Conservation (phyloP, 805 yeast species). For the Lipomyces yamadae region DNA sequence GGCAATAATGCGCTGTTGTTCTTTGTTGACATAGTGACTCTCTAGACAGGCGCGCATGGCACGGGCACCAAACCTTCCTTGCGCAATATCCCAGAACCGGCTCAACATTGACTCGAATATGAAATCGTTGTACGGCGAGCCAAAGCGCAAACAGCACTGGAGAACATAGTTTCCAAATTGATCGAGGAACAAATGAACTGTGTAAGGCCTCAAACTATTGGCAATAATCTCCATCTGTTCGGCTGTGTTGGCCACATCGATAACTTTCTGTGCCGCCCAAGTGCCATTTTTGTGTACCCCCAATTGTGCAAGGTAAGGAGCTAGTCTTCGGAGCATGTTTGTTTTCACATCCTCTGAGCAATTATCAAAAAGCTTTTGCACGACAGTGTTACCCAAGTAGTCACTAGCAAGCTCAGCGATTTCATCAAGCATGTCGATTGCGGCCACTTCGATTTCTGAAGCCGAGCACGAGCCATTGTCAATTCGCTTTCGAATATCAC, state of each 20-base stretch:
- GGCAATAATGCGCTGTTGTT: conserved; percentile 73
- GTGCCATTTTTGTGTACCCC: conserved; percentile 98
- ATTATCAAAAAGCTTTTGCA: conserved; percentile 82
- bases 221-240: conserved; percentile 70
- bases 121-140: conserved; percentile 85
- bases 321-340: conserved; percentile 75
- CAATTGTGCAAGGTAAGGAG: conserved; percentile 84
- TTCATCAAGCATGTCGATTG: conserved; percentile 83
- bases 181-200: conserved; percentile 85
- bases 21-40: conserved; percentile 66
- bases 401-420: conserved; percentile 90
- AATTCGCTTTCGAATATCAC: conserved; percentile 81
- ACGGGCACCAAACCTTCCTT: conserved; percentile 91
- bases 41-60: conserved; percentile 94
- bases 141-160: conserved; percentile 91
- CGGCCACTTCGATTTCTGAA: conserved; percentile 76
- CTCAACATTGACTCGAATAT: conserved; percentile 82
- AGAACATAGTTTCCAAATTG: conserved; percentile 97
- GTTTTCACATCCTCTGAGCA: conserved; percentile 74
- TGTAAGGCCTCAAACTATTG: conserved; percentile 73
- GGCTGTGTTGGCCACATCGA: conserved; percentile 69
- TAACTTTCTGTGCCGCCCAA: conserved; percentile 98
- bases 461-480: conserved; percentile 60
- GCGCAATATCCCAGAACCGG: conserved; percentile 78
- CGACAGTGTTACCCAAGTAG: conserved; percentile 93